Conservation (phyloP, 140 eudicot genomes). For the Erigeron philadelphicus region DNA sequence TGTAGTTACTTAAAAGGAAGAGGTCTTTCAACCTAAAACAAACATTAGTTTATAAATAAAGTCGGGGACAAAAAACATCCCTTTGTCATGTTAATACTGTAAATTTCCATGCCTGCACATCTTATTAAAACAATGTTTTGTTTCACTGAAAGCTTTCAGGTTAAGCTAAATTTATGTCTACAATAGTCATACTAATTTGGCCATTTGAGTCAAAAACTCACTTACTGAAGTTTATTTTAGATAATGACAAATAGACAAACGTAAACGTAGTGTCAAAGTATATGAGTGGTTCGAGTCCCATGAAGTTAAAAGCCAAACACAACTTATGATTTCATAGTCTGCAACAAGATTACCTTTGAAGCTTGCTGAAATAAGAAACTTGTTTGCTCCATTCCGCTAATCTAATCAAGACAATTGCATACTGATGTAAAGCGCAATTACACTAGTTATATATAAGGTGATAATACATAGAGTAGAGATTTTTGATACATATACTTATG, state of each 20-base stretch:
- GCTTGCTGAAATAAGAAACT: slow-evolving; percentile 96
- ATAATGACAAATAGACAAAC: neutral
- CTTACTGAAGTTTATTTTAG: neutral
- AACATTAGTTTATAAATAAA: neutral
- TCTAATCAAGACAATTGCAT: slow-evolving; percentile 32
- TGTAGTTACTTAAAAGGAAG: neutral
- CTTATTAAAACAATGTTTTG: no score
- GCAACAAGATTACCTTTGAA: slow-evolving; percentile 58
- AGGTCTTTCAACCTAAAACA: neutral
- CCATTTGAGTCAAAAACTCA: neutral
- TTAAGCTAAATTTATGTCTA: neutral
- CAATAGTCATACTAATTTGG: no score
- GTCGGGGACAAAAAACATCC: neutral
- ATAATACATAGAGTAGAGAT: neutral
- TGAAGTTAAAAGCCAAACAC: neutral
- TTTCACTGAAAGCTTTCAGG: neutral
- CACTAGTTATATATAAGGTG: neutral
- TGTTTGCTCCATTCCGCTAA: slow-evolving; percentile 98
- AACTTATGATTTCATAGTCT: slow-evolving; percentile 17
- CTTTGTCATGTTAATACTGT: neutral
- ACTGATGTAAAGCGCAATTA: neutral
- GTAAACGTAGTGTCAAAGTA: neutral
- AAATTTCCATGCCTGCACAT: no score
- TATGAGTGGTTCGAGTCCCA: neutral
- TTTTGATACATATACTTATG: neutral